Evolutionary conservation across 257 asterid genomes (phyloP), one percentile per base, ranked within the genome.

Genomic region (Capsicum rhomboideum): DNA sequence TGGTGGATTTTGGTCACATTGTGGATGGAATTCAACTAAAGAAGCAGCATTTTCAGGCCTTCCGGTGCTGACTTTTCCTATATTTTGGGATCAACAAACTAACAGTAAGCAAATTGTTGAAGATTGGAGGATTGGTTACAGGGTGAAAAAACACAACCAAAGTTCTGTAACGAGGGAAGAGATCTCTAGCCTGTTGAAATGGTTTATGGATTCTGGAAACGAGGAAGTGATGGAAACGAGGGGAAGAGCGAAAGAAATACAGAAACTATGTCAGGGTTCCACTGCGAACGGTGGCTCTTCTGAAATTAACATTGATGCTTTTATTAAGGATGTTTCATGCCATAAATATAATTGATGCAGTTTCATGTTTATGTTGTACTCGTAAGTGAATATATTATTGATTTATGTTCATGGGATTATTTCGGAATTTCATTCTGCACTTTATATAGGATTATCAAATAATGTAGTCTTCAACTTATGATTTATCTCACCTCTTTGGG

Each of bases 21-120:
- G 97, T 26, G 97, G 97, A 34, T 94, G 98, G 95, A 94, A 92
- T 84, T 93, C 94, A 16, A 90, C 94, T 0, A 90, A 84, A 31
- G 98, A 94, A 72, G 90, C 91, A 0, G 16, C 82, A 13, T 54
- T 89, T 3, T 82, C 91, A 0, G 97, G 97, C 0, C 85, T 90
- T 75, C 97, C 97, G 0, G 2, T 92, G 90, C 91, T 93, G 3
- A 28, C 89, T 8, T 86, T 86, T 13, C 97, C 98, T 0, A 86
- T 91, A 0, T 9, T 90, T 0, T 83, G 87, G 88, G 97, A 94
- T 85, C 98, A 94, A 46, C 26, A 56, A 9, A 82, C 91, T 0
- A 88, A 93, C 54, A 86, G 93, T 8, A 93, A 92, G 89, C 86
- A 78, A 40, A 85, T 92, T 6, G 94, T 91, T 8, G 90, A 91